Evolutionary conservation across 139 green algal species (phyloP), one percentile per base, ranked within the genome.

Genomic region (Chlamydomonas sphaeroides): DNA sequence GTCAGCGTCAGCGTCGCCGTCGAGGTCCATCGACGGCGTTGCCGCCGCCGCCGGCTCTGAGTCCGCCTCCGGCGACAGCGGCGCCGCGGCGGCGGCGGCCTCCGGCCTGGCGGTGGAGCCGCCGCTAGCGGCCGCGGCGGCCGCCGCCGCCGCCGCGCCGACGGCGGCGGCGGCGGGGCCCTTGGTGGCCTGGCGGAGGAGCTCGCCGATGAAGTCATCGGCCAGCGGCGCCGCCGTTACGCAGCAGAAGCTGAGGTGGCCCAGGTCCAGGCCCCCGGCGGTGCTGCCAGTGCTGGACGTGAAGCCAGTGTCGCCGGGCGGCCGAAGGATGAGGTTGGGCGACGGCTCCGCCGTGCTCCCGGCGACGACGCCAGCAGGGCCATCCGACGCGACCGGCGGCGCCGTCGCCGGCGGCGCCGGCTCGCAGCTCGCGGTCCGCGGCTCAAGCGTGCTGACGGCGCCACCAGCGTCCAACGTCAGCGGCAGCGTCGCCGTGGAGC

Each of bases 191-290:
- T 71, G 59, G 6, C 74, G 74, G 21, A 80, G 25, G 14, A 80
- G 18, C 74, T 80, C 76, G 25, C 76, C 76, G 63, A 83, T 26
- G 45, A 83, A 83, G 42, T 83, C 76, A 33, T 83, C 76, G 8
- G 76, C 41, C 33, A 83, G 63, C 6, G 76, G 33, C 63, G 63
- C 63, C 33, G 76, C 48, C 6, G 76, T n/a, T 1, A 83, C 45
- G 63, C 63, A 73, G 7, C 14, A 33, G 42, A 36, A 83, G 62
- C 62, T 74, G 0, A 83, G 33, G 63, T 73, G 74, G 2, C 74
- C 74, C 17, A 80, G 42, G 32, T 80, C 74, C 26, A 71, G 17
- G 14, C 69, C 69, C 2, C 56, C n/a, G 18, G 49, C 49, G 49
- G 49, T 17, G 25, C 10, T 8, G 56, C 10, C 10, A 25, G 25